Evolutionary conservation across 2,329 filamentous ascomycete species (phyloP).

Genomic region (Beauveria varroae): DNA sequence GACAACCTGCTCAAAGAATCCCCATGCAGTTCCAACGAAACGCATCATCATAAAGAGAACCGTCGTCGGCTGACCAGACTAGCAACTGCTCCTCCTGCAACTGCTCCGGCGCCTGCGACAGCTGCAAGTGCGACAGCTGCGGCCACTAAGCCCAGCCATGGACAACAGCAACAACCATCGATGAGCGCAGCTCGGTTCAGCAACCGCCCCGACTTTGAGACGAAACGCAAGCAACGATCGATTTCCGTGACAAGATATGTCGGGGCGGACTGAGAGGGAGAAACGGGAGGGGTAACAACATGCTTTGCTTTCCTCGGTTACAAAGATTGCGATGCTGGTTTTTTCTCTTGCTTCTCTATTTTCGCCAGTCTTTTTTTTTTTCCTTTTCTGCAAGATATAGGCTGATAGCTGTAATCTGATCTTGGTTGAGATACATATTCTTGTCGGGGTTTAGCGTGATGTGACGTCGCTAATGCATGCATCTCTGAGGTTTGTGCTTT

Average conservation of each 20-base stretch:
- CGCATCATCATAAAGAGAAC: background rate
- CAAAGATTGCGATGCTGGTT: background rate
- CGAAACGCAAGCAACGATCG: conserved; percentile 6
- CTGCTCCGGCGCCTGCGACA: conserved; percentile 18
- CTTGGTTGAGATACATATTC: background rate
- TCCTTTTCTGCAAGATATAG: background rate
- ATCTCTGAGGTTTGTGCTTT: too few species aligned
- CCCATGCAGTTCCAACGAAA: too few species aligned
- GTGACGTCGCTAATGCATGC: too few species aligned
- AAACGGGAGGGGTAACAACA: too few species aligned
- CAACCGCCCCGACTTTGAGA: conserved; percentile 4
- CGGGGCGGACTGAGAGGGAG: conserved; percentile 1
- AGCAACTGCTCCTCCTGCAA: conserved; percentile 18
- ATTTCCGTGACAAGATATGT: conserved; percentile 8
- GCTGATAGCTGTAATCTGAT: conserved; percentile 8
- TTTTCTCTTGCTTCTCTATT: background rate
- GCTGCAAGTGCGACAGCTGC: conserved; percentile 19
- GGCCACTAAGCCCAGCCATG: conserved; percentile 7
- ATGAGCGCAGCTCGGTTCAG: background rate
- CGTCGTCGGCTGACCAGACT: background rate
- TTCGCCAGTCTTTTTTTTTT: background rate
- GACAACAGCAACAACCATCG: background rate
- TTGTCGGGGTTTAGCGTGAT: too few species aligned
- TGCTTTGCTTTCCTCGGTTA: background rate
- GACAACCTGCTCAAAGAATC: background rate